Percentiles rank a stretch among this genome's conserved stretches.
These are phyloP conservation scores for Gaultheria prostrata DNA, from an alignment of 148 eudicot genomes.

Conservation along the genomic window DNA sequence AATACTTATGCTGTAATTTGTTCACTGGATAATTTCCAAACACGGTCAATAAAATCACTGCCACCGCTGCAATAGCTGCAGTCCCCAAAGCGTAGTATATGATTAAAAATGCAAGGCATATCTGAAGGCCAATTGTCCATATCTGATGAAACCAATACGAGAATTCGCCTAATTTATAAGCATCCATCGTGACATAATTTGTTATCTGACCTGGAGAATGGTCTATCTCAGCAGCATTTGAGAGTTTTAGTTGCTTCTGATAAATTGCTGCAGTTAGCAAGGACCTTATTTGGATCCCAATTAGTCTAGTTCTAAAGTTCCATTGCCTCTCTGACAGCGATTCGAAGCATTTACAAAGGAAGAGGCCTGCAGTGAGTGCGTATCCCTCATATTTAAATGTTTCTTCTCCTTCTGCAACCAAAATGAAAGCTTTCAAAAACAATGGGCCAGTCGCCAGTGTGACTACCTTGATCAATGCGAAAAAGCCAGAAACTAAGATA, in stretches of 20 bases:
- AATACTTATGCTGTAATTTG: conserved; percentile 43
- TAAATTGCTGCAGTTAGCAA: conserved; percentile 51
- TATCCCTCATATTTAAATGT: conserved; percentile 40
- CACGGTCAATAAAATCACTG: conserved; percentile 32
- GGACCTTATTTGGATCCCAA: conserved; percentile 55
- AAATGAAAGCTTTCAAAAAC: conserved; percentile 47
- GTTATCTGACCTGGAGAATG: conserved; percentile 56
- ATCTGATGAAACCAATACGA: conserved; percentile 57
- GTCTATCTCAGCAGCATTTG: conserved; percentile 31
- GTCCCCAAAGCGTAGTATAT: conserved; percentile 37
- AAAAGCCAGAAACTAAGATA: conserved; percentile 40
- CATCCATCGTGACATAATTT: conserved; percentile 53
- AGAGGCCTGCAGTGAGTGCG: conserved; percentile 30
- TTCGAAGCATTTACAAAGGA: conserved; percentile 43
- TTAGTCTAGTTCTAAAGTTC: conserved; percentile 45
- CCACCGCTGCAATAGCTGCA: conserved; percentile 38
- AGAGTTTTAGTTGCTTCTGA: conserved; percentile 48
- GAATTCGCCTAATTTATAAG: conserved; percentile 56
- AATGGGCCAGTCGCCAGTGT: conserved; percentile 54
- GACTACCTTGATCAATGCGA: conserved; percentile 47
- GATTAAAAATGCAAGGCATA: conserved; percentile 39
- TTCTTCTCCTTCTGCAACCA: conserved; percentile 26
- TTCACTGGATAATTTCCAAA: conserved; percentile 48
- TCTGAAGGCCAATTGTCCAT: conserved; percentile 56
- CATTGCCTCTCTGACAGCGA: conserved; percentile 60